phyloP scores from a whole-genome alignment of 2,329 filamentous ascomycete species.

The Diaporthe sp. region DNA sequence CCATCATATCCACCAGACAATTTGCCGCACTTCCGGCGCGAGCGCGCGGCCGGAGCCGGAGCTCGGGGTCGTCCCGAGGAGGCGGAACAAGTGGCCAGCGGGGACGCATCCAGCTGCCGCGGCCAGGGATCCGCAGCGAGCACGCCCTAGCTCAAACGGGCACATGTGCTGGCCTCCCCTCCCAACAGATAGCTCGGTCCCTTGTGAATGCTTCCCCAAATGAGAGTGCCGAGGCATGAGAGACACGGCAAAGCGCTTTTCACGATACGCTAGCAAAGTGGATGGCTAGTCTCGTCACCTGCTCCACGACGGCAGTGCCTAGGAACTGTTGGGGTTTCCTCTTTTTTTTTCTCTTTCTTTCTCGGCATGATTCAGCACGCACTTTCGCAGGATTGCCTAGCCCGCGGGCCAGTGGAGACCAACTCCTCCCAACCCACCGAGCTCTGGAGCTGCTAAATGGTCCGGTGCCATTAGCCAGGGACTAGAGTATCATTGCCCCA shows the following conservation, averaged over 20 bases:
- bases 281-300: too few species aligned
- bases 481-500: constrained; percentile 5
- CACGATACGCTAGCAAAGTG: background rate
- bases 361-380: background rate
- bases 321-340: background rate
- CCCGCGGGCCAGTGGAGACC: background rate
- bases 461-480: background rate
- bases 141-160: constrained; percentile 8
- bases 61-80: background rate
- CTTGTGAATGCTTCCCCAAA: constrained; percentile 31
- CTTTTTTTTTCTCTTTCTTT: too few species aligned
- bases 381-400: background rate
- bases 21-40: background rate
- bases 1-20: background rate
- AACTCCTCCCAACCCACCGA: background rate
- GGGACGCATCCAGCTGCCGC: background rate
- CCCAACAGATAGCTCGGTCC: constrained; percentile 7
- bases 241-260: background rate
- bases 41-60: constrained; percentile 18
- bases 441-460: background rate
- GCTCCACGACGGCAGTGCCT: background rate
- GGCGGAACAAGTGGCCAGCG: background rate
- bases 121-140: constrained; percentile 1
- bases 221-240: background rate
- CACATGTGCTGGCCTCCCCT: constrained; percentile 12